These are phyloP conservation scores for Chalciporus chontae DNA, from an alignment of 768 basidiomycete species.

Conservation along the genomic window DNA sequence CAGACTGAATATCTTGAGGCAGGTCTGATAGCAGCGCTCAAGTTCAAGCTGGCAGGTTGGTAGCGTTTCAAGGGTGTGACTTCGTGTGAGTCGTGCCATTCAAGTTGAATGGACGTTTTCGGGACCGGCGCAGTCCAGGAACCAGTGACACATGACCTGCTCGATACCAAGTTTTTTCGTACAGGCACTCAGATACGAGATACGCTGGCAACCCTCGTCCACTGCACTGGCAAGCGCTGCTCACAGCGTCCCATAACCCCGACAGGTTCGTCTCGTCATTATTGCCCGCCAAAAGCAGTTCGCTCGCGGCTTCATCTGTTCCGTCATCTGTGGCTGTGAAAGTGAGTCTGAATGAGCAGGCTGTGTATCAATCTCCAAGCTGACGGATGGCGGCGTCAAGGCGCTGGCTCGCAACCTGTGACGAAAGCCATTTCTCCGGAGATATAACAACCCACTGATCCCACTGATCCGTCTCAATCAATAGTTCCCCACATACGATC, in stretches of 20 bases:
- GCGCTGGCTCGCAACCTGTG: constrained; percentile 12
- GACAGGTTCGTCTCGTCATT: not conserved
- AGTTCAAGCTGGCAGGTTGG: no score
- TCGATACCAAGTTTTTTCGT: no score
- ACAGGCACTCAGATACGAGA: no score
- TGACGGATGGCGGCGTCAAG: not conserved
- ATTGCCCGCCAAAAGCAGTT: not conserved
- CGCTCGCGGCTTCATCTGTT: constrained; percentile 2
- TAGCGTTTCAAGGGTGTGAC: no score
- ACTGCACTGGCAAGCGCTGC: no score
- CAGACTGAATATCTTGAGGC: no score
- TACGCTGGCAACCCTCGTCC: no score
- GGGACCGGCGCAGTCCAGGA: no score
- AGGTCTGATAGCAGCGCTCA: no score
- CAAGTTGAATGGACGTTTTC: no score
- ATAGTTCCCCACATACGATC: not conserved
- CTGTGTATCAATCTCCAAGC: constrained; percentile 9
- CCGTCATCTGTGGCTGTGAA: constrained; percentile 17
- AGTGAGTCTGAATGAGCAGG: constrained; percentile 3
- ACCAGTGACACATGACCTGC: no score
- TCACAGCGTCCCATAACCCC: not conserved
- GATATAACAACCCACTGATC: constrained; percentile 15
- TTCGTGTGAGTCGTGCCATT: no score
- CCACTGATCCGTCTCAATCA: not conserved
- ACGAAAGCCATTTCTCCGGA: constrained; percentile 4